Conservation (phyloP, 371 early-diverging fungal species). For the Chytridium lagenaria region DNA sequence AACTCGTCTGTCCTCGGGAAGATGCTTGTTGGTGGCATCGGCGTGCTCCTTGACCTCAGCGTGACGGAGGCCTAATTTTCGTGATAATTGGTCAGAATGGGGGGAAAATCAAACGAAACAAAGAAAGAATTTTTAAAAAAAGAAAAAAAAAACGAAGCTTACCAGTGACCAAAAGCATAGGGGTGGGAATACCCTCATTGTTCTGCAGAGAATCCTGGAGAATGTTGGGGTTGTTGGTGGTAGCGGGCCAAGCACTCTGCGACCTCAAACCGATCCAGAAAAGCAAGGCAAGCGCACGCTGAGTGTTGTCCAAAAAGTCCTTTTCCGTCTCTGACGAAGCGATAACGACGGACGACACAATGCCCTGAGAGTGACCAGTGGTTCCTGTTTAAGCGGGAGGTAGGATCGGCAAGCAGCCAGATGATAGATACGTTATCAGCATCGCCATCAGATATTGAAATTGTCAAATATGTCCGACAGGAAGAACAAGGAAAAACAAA, state of each 20-base stretch:
- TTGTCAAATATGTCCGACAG: too few species aligned
- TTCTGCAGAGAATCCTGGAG: conserved; percentile 86
- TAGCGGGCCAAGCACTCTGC: conserved; percentile 85
- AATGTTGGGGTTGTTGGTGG: conserved; percentile 85
- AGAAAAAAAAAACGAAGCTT: neutral
- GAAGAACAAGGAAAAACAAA: too few species aligned
- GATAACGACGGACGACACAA: conserved; percentile 89
- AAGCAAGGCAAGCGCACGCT: conserved; percentile 86
- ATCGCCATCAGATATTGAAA: too few species aligned
- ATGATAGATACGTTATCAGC: too few species aligned
- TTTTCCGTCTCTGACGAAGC: conserved; percentile 82
- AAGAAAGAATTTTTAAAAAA: too few species aligned
- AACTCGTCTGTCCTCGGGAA: conserved; percentile 81
- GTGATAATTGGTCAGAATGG: neutral
- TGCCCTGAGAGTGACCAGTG: conserved; percentile 95
- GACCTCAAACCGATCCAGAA: conserved; percentile 92
- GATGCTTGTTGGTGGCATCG: conserved; percentile 82
- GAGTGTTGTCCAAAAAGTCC: conserved; percentile 79
- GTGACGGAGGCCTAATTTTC: conserved; percentile 65
- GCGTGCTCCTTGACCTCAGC: conserved; percentile 79
- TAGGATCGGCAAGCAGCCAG: too few species aligned
- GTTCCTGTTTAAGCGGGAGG: conserved; percentile 67
- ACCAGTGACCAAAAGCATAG: conserved; percentile 87
- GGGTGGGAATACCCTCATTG: conserved; percentile 93
- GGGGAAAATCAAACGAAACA: neutral